phyloP scores from a whole-genome alignment of 2,329 filamentous ascomycete species.

The Colletotrichum liriopes region DNA sequence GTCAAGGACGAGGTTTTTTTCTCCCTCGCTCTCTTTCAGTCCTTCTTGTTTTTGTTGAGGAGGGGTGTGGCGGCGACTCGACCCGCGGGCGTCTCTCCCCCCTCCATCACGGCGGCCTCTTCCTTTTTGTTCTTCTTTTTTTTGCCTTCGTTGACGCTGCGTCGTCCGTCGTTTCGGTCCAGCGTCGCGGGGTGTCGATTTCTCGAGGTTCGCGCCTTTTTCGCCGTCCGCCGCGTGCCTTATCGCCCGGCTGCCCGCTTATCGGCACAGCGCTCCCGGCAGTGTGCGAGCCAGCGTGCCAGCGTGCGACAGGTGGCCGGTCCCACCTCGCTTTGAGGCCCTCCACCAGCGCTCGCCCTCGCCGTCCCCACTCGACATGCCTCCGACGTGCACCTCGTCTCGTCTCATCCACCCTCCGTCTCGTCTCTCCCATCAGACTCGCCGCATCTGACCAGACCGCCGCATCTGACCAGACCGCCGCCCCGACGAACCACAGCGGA shows the following conservation, averaged over 20 bases:
- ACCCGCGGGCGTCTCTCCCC: no score
- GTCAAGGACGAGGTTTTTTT: conserved; percentile 7
- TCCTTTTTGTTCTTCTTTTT: neutral
- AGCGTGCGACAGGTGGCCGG: neutral
- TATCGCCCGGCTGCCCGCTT: neutral
- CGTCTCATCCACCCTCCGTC: neutral
- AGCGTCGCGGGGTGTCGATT: conserved; percentile 7
- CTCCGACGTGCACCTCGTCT: neutral
- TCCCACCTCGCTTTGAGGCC: conserved; percentile 23
- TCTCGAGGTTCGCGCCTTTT: conserved; percentile 24
- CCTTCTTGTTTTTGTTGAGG: neutral
- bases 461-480: conserved; percentile 1
- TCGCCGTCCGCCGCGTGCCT: neutral
- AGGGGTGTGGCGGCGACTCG: no score
- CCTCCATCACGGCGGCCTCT: neutral
- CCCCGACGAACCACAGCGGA: neutral
- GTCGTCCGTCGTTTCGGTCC: neutral
- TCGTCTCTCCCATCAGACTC: conserved; percentile 6
- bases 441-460: neutral
- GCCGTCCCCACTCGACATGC: neutral
- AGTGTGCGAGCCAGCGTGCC: neutral
- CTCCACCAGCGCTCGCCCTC: conserved; percentile 2
- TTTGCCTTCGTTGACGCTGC: neutral
- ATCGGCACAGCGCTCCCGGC: neutral
- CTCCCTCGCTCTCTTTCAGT: neutral